Evolutionary conservation across 78 protist genomes (phyloP).

Genomic region (Emiliania huxleyi): DNA sequence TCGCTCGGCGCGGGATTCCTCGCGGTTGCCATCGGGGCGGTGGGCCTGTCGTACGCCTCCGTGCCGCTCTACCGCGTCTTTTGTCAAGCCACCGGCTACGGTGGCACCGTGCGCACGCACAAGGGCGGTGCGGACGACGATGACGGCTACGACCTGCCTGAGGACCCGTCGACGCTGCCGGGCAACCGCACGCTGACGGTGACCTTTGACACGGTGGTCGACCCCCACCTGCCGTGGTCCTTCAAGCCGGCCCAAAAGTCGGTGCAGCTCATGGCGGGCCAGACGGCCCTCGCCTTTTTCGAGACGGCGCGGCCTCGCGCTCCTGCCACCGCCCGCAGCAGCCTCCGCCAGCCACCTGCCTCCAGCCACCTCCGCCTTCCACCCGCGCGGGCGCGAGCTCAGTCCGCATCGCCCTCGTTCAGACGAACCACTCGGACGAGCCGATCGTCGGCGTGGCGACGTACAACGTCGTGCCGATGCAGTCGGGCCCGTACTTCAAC

Average conservation of each 20-base stretch:
- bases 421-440: constrained; percentile 64
- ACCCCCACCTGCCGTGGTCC: constrained; percentile 35
- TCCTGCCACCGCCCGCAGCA: no score
- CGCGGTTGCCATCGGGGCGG: not conserved
- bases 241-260: constrained; percentile 49
- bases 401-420: no score
- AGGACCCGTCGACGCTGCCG: not conserved
- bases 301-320: no score
- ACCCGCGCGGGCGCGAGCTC: no score
- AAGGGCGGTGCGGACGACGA: not conserved
- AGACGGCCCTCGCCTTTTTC: constrained; percentile 78
- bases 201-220: constrained; percentile 53
- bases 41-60: constrained; percentile 56
- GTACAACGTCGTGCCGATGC: constrained; percentile 34
- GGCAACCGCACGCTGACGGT: not conserved
- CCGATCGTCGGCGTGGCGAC: constrained; percentile 68
- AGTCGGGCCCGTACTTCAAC: constrained; percentile 78
- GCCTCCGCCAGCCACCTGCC: no score
- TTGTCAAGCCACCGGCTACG: constrained; percentile 80
- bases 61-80: constrained; percentile 86
- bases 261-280: constrained; percentile 58
- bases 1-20: not conserved
- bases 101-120: constrained; percentile 70
- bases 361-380: no score
- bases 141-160: not conserved